Percentiles rank a stretch among this genome's conserved stretches.
Evolutionary conservation across 495 filamentous ascomycete species (phyloP).

Genomic region (Xanthoparmelia taractica): DNA sequence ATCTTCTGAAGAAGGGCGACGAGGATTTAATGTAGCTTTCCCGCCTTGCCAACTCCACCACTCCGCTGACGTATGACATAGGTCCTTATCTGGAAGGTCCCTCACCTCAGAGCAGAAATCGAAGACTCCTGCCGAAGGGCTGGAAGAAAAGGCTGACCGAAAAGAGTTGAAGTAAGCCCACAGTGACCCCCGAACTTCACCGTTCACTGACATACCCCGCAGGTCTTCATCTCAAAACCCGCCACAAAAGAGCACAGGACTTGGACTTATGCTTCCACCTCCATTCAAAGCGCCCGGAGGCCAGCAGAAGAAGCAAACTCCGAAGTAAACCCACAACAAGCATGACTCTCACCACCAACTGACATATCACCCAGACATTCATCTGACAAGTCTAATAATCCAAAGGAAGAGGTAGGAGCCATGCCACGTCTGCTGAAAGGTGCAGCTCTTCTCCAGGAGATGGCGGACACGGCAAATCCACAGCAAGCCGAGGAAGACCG

Average conservation of each 20-base stretch:
- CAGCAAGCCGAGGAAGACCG: conserved; percentile 8
- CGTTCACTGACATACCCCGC: background rate
- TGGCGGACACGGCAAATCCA: conserved; percentile 9
- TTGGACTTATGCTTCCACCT: conserved; percentile 3
- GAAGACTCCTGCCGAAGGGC: background rate
- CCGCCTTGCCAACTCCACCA: background rate
- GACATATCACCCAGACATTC: background rate
- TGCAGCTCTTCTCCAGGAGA: conserved; percentile 11
- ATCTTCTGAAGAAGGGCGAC: background rate
- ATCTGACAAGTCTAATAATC: background rate
- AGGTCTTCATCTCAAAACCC: background rate
- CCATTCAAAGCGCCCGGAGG: background rate
- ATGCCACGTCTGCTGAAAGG: background rate
- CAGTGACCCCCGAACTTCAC: background rate
- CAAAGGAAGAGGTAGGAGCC: background rate
- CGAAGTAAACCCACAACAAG: background rate
- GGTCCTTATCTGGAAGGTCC: background rate
- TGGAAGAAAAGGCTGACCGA: background rate
- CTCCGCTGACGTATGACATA: background rate
- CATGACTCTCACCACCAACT: background rate
- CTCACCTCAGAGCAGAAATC: background rate
- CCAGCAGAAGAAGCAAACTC: background rate
- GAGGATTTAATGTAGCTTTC: background rate
- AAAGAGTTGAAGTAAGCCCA: background rate
- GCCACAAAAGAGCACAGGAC: background rate